These are phyloP conservation scores for Mycoemilia scoparia DNA, from an alignment of 192 early-diverging fungal species.

Conservation along the genomic window DNA sequence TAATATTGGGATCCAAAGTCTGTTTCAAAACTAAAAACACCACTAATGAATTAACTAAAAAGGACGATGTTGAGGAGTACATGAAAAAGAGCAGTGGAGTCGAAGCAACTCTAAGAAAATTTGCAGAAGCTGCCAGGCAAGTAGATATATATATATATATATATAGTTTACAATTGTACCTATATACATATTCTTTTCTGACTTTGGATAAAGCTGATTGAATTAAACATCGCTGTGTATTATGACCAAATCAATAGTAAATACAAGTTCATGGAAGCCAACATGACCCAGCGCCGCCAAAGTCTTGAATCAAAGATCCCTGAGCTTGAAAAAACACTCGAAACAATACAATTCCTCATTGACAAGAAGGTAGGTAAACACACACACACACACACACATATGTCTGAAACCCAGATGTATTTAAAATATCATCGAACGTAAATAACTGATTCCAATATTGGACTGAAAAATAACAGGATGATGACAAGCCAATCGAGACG, in stretches of 20 bases:
- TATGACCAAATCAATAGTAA: conserved; percentile 61
- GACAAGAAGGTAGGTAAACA: conserved; percentile 22
- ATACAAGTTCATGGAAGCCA: conserved; percentile 96
- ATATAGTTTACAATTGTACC: too few species aligned
- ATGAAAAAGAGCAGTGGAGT: conserved; percentile 47
- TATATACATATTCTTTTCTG: too few species aligned
- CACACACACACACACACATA: too few species aligned
- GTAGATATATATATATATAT: too few species aligned
- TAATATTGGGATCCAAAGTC: background rate
- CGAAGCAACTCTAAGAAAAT: conserved; percentile 76
- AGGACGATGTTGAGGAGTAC: conserved; percentile 83
- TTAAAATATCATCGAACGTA: too few species aligned
- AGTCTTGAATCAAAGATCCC: conserved; percentile 84
- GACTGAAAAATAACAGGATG: too few species aligned
- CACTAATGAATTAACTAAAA: background rate
- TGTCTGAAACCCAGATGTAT: background rate
- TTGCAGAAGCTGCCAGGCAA: conserved; percentile 78
- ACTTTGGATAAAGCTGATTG: too few species aligned
- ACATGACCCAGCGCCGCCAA: conserved; percentile 63
- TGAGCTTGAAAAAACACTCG: conserved; percentile 85
- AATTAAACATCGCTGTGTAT: too few species aligned
- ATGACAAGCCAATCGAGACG: conserved; percentile 52
- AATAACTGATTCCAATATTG: too few species aligned
- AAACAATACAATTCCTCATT: conserved; percentile 63
- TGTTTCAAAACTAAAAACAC: background rate